Conservation (phyloP, 1,139 yeast species). For the Waltiozyma sp. region DNA sequence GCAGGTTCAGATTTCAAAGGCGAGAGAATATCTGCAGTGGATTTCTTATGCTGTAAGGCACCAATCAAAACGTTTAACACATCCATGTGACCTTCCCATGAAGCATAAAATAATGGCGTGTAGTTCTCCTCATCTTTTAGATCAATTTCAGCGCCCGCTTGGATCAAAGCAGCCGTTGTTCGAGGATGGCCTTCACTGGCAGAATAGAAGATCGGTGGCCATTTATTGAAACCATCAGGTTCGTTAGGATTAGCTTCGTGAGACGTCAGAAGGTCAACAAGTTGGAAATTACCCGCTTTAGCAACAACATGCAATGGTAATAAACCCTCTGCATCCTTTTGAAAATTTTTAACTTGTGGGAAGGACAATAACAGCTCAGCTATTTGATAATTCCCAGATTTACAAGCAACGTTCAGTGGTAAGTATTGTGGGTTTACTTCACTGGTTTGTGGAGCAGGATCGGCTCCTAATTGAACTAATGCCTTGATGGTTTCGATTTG, state of each 20-base stretch:
- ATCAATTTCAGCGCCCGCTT: conserved; percentile 61
- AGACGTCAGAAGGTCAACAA: conserved; percentile 56
- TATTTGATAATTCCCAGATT: conserved; percentile 65
- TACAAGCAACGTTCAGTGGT: conserved; percentile 86
- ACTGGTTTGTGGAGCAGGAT: conserved; percentile 38
- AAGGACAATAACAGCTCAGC: conserved; percentile 35
- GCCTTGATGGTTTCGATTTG: conserved; percentile 42
- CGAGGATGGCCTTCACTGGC: conserved; percentile 74
- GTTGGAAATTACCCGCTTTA: conserved; percentile 63
- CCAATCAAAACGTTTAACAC: conserved; percentile 59
- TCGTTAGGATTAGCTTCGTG: conserved; percentile 75
- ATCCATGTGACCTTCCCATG: conserved; percentile 84
- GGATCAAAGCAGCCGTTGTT: conserved; percentile 61
- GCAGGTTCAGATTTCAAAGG: conserved; percentile 10
- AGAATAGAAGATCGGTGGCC: conserved; percentile 92
- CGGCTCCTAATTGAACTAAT: conserved; percentile 34
- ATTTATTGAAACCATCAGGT: conserved; percentile 73
- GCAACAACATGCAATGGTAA: conserved; percentile 85
- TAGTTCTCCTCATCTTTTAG: conserved; percentile 76
- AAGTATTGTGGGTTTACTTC: conserved; percentile 55
- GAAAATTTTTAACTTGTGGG: conserved; percentile 25
- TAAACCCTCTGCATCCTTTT: conserved; percentile 79
- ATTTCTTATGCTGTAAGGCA: conserved; percentile 14
- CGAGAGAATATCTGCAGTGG: conserved; percentile 10
- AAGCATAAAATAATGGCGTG: conserved; percentile 79